Base-by-base conservation (phyloP, 1,284 basidiomycete species). In the Ceratobasidium sp. region DNA sequence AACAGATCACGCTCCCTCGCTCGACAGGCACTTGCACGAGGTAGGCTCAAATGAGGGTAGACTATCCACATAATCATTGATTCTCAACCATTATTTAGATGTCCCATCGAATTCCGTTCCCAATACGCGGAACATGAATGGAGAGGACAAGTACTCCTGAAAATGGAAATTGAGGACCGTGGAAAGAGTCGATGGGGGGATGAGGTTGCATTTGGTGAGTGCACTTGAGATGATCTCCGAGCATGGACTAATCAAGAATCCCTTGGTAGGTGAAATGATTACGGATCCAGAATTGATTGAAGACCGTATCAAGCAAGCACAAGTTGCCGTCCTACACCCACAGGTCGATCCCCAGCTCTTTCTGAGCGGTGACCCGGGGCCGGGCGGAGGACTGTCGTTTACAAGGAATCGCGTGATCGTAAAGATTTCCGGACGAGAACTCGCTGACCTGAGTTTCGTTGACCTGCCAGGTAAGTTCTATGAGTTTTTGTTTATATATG, bases 371-470 rank as follows among this genome's bases (percentile, higher is more conserved):
- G 44, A 77, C 82, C 4, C 78, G 73, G 64, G 79, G 80, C 61
- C 48, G 50, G 9, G 44, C 75, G 5, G 80, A 81, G 20, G 69
- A 1, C 68, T 78, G 17, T 79, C 81, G 3, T 89, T 89, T 80
- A 88, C 87, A 5, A 78, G 81, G 20, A 87, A 88, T 80, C 83
- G 85, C 0, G 85, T 89, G 3, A 87, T 86, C 77, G 81, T 89
- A 17, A 86, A 88, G 54, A 77, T 89, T 0, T 81, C 84, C 68
- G 88, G 87, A 23, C 87, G 87, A 0, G 82, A 84, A 0, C 84
- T 86, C 0, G 86, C 87, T 0, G 88, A 90, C 78, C 82, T 90
- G 23, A 86, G 86, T 0, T 91, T 91, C 77, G 85, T 90, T 3
- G 89, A 91, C 81, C 82, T 91, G 1, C 90, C 90, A 4, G 89